Evolutionary conservation across 768 basidiomycete genomes (phyloP).

Genomic region (Galerina sulciceps): DNA sequence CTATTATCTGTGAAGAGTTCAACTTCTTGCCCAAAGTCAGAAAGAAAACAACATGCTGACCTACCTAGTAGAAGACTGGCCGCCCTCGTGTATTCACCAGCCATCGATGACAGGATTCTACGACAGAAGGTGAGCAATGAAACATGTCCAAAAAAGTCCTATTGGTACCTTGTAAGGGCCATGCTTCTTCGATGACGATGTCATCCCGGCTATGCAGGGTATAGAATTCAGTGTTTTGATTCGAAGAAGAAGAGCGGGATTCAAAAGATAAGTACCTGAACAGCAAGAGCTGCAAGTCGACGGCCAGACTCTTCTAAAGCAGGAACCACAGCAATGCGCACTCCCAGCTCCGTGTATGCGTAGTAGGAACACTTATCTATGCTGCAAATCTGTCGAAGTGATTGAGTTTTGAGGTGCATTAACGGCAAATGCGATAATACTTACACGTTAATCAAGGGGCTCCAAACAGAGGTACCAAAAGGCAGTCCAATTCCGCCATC

Average conservation of each 20-base stretch:
- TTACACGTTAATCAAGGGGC: conserved; percentile 96
- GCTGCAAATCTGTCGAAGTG: conserved; percentile 66
- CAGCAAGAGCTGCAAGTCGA: too few species aligned
- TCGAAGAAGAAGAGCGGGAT: background rate
- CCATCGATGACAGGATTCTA: conserved; percentile 89
- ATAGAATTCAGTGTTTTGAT: background rate
- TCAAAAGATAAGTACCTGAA: conserved; percentile 58
- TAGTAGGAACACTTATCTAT: conserved; percentile 95
- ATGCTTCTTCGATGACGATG: too few species aligned
- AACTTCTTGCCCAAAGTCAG: background rate
- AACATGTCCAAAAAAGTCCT: background rate
- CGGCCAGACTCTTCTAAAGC: too few species aligned
- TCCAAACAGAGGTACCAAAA: conserved; percentile 87
- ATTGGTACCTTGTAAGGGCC: conserved; percentile 75
- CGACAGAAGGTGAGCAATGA: background rate
- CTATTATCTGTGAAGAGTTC: conserved; percentile 32
- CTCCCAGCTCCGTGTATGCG: conserved; percentile 54
- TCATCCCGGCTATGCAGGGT: conserved; percentile 72
- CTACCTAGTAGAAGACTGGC: conserved; percentile 96
- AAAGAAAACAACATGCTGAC: conserved; percentile 35
- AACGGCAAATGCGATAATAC: conserved; percentile 24
- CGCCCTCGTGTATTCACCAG: conserved; percentile 99
- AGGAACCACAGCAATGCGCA: conserved; percentile 55
- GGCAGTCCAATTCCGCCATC: conserved; percentile 84
- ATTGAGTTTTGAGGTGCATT: background rate